A percentile compares a stretch with the other conserved stretches of the same genome.
Conservation (phyloP, 306 rosid species). For the Biancaea sappan region DNA sequence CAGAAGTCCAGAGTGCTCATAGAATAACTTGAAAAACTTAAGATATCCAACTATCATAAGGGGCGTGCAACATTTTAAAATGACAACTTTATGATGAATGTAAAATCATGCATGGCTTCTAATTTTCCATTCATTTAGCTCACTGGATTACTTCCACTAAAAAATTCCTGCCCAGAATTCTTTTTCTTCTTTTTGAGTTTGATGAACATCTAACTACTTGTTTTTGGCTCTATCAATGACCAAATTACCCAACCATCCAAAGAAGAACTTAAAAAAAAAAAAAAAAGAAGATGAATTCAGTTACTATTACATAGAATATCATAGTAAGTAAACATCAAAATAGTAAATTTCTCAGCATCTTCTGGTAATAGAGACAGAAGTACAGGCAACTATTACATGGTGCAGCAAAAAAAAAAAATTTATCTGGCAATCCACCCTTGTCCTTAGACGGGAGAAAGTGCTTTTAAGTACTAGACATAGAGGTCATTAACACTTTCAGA, state of each 20-base stretch:
- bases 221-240: background rate
- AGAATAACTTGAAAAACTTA: background rate
- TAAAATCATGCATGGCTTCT: conserved; percentile 1
- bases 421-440: no score
- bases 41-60: conserved; percentile 5
- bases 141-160: background rate
- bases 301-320: background rate
- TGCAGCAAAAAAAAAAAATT: background rate
- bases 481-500: background rate
- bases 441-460: background rate
- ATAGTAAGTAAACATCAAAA: background rate
- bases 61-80: background rate
- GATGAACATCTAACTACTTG: conserved; percentile 15
- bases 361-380: background rate
- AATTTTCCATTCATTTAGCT: conserved; percentile 2
- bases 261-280: no score
- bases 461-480: background rate
- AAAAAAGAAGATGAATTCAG: background rate
- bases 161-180: background rate
- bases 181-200: background rate
- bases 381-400: background rate
- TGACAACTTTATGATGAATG: no score
- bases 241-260: conserved; percentile 13
- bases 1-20: background rate
- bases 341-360: background rate